A percentile compares a stretch with the other conserved stretches of the same genome.
Conservation (phyloP, 768 basidiomycete genomes). For the Pleurotus platypus region DNA sequence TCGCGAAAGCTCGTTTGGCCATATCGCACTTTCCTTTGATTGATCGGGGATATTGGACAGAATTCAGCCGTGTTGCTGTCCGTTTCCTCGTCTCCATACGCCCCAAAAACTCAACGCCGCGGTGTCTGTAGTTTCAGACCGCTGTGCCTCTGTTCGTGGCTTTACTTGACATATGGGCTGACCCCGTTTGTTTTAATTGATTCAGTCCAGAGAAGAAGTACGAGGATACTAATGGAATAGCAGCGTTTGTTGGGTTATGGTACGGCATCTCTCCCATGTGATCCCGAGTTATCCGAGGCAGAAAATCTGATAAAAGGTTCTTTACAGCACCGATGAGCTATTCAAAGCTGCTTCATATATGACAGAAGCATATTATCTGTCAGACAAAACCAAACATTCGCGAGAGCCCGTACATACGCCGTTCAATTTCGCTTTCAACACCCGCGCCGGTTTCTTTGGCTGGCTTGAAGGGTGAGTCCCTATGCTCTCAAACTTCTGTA, state of each 20-base stretch:
- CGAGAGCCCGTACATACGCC: slow-evolving; percentile 53
- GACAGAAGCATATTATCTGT: slow-evolving; percentile 59
- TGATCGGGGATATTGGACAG: neutral
- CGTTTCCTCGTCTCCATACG: neutral
- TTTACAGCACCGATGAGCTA: slow-evolving; percentile 65
- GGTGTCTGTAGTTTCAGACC: neutral
- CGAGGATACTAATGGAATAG: slow-evolving; percentile 56
- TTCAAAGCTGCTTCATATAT: slow-evolving; percentile 75
- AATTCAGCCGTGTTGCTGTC: too few relatives aligned
- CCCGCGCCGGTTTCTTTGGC: slow-evolving; percentile 53
- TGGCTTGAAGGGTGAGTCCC: slow-evolving; percentile 60
- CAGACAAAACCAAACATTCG: slow-evolving; percentile 28
- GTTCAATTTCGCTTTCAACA: slow-evolving; percentile 69
- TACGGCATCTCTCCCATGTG: slow-evolving; percentile 26
- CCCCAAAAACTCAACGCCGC: neutral
- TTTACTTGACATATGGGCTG: neutral
- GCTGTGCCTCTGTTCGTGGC: neutral
- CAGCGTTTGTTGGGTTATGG: slow-evolving; percentile 72
- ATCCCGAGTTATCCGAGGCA: neutral
- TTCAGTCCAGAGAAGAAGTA: slow-evolving; percentile 63
- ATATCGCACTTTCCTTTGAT: neutral
- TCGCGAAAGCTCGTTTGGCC: neutral
- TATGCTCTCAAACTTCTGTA: neutral
- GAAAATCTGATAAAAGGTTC: neutral
- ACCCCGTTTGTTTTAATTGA: neutral